Base-by-base conservation (phyloP, 352 stramenopile genomes). In the Paralagenidium karlingii region DNA sequence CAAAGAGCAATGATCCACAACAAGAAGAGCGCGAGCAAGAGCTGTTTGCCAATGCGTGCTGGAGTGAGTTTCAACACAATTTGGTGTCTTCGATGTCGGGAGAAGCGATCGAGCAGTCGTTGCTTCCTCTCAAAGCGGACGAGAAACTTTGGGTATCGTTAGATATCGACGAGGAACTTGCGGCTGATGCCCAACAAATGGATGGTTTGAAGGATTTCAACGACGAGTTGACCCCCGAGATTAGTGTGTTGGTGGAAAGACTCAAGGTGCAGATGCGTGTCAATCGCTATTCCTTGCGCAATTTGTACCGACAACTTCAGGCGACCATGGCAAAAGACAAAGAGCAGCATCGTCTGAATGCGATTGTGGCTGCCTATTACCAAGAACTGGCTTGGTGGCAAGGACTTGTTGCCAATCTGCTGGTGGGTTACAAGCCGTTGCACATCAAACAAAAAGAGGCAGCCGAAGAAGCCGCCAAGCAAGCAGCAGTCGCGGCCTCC, bases 381-480 rank as follows among this genome's bases (percentile, higher is more conserved):
- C 57, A 58, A 9, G 76, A 92, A 30, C 84, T 81, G 47, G 53
- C 63, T 8, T 51, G 68, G 9, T 92, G 79, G 79, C 89, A 90
- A 32, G 58, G 60, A 22, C 47, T 92, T 3, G 82, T 68, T 51
- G 62, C 67, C 18, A 82, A 68, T 31, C 37, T 92, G 24, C 32
- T 84, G 24, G 47, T 74, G 7, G 78, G 78, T 9, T 87, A 81
- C 41, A 63, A 43, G 16, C 27, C 12, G 40, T 31, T 21, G 21
- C 32, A 9, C 16, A 26, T 3, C 38, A 47, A 13, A 38, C 15
- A 19, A 24, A 45, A 33, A 8, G 16, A 37, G 15, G 24, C 24
- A 5, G 24, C 30, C 11, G 26, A 45, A 11, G 44, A 47, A 16
- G 25, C n/a, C n/a, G n/a, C 45, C 8, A 56, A 53, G 34, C 57